Evolutionary conservation across 805 yeast species (phyloP), one percentile per base, ranked within the genome.

Genomic region (Yarrowia sp.): DNA sequence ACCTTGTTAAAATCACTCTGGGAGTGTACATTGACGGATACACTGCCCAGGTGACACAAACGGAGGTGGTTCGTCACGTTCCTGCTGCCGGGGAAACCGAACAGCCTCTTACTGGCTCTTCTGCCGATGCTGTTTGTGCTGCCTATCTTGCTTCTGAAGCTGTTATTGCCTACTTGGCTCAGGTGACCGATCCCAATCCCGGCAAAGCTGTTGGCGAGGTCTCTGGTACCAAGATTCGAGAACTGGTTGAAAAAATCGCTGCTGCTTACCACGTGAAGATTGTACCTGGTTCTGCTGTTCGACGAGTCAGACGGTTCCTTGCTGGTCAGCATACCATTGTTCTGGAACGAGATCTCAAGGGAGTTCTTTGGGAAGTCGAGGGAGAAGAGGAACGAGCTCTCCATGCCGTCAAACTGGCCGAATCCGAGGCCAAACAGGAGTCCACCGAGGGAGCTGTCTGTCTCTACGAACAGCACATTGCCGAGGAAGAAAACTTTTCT

Each of bases 11-110:
- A 67, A 82, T 95, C 66, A 80, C 89, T 12, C 80, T 93, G 30
- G 99, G 98, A 56, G 92, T 88, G 66, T 98, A 95, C 68, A 84
- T 95, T 70, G 99, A 95, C 76, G 99, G 99, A 65, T 95, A 92
- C 79, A 89, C 98, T 12, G 86, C 96, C 1, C 84, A 85, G 74
- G 85, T 85, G 11, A 85, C 96, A 30, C 99, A 95, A 76, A 92
- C 98, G 1, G 72, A 91, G 67, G 95, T 92, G 32, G 85, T 92
- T 63, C 68, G 73, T 19, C 87, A 85, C 38, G 80, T 75, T 66
- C 77, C 75, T 24, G 75, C 77, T 28, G 72, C 76, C 28, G 66
- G 76, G 44, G 71, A 71, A 36, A 92, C 93, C 56, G 76, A 82
- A 19, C 95, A 91, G 36, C 98, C 99, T 14, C 80, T 89, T 66